A percentile compares a stretch with the other conserved stretches of the same genome.
Evolutionary conservation across 306 rosid genomes (phyloP).

Genomic region (Inga laurina): DNA sequence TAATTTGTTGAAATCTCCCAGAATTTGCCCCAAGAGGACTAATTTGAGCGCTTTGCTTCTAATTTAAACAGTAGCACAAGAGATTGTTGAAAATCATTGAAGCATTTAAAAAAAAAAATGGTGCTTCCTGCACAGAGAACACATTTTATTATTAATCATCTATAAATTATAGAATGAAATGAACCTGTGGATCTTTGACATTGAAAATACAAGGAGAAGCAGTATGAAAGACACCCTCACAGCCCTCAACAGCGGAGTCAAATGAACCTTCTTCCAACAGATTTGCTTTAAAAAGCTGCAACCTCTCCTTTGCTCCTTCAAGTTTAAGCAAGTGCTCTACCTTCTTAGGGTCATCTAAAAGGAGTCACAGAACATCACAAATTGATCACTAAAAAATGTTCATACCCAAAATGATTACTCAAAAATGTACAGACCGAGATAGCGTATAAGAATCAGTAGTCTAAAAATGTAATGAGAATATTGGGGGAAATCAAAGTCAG

Average conservation of each 20-base stretch:
- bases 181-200: neutral
- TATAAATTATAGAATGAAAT: neutral
- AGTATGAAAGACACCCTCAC: constrained; percentile 4
- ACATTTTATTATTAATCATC: neutral
- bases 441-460: no score
- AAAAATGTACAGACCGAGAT: no score
- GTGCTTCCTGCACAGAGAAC: neutral
- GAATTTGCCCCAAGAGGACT: neutral
- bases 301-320: constrained; percentile 1
- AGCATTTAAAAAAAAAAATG: neutral
- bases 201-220: neutral
- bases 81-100: neutral
- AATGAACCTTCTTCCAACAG: constrained; percentile 1
- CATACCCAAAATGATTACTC: no score
- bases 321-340: neutral
- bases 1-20: neutral
- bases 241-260: constrained; percentile 1
- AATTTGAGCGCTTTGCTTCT: neutral
- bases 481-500: neutral
- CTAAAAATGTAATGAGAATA: no score
- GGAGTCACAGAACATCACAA: neutral
- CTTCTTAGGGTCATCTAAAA: neutral
- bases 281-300: neutral
- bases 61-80: neutral
- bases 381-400: neutral